These are phyloP conservation scores for Salix koriyanagi DNA, from an alignment of 345 rosid species.

Conservation along the genomic window DNA sequence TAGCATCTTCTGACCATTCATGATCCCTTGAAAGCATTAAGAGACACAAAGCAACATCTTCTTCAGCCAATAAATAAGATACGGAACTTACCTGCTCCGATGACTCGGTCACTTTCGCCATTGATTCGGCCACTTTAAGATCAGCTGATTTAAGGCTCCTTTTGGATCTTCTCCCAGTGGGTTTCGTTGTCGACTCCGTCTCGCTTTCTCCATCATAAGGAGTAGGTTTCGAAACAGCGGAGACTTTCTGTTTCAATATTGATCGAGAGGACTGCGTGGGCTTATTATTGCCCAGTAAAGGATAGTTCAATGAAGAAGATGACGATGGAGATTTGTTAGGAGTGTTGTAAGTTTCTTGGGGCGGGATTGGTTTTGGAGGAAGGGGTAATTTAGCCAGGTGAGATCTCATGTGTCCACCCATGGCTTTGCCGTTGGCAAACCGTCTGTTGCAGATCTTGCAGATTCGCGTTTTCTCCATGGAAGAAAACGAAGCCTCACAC, in stretches of 20 bases:
- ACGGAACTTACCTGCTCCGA: slow-evolving; percentile 34
- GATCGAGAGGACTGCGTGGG: slow-evolving; percentile 20
- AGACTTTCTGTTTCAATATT: slow-evolving; percentile 8
- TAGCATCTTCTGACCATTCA: background rate
- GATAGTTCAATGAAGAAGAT: slow-evolving; percentile 5
- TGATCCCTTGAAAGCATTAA: slow-evolving; percentile 18
- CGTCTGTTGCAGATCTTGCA: slow-evolving; percentile 55
- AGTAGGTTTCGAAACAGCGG: background rate
- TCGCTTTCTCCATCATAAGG: slow-evolving; percentile 20
- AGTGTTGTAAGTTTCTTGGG: background rate
- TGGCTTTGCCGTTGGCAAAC: slow-evolving; percentile 58
- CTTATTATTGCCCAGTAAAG: background rate
- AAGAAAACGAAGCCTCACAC: background rate
- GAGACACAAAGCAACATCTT: slow-evolving; percentile 38
- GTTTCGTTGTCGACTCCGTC: slow-evolving; percentile 15
- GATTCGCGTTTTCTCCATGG: slow-evolving; percentile 8
- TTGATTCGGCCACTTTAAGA: background rate
- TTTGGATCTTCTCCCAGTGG: slow-evolving; percentile 26
- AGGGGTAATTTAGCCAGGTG: slow-evolving; percentile 46
- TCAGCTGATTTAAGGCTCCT: slow-evolving; percentile 6
- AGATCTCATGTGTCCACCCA: slow-evolving; percentile 76
- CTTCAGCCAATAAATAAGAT: slow-evolving; percentile 15
- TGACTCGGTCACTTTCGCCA: background rate
- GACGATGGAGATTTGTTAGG: slow-evolving; percentile 9
- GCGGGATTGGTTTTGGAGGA: slow-evolving; percentile 23